Evolutionary conservation across 768 basidiomycete species (phyloP).

Genomic region (Exsudoporus frostii): DNA sequence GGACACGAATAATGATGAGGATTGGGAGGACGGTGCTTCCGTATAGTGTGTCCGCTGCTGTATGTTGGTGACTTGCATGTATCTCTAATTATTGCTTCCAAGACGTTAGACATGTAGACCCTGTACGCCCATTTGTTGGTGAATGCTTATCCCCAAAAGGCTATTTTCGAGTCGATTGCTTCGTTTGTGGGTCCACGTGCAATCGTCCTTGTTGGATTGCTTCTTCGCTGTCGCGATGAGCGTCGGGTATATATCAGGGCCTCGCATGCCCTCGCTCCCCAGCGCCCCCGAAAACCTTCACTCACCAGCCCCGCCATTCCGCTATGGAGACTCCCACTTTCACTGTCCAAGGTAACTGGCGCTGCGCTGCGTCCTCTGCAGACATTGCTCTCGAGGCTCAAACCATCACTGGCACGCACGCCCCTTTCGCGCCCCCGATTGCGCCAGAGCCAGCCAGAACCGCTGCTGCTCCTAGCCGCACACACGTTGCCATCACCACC

Average conservation of each 20-base stretch:
- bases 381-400: constrained; percentile 18
- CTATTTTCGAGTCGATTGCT: constrained; percentile 1
- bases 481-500: background rate
- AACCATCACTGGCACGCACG: constrained; percentile 4
- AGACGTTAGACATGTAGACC: background rate
- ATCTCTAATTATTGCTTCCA: constrained; percentile 5
- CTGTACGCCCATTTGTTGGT: background rate
- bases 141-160: background rate
- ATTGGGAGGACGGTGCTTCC: constrained; percentile 32
- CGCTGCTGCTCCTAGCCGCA: constrained; percentile 4
- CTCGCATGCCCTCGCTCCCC: background rate
- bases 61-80: background rate
- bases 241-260: background rate
- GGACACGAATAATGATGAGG: constrained; percentile 23
- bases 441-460: constrained; percentile 3
- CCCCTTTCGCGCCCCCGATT: constrained; percentile 4
- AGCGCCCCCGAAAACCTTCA: background rate
- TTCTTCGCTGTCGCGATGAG: background rate
- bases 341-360: constrained; percentile 17
- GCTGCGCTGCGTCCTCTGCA: constrained; percentile 2
- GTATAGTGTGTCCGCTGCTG: constrained; percentile 14
- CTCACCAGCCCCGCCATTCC: background rate
- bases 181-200: background rate
- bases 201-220: background rate
- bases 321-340: constrained; percentile 2